These are phyloP conservation scores for Epichloe scottii DNA, from an alignment of 2,329 filamentous ascomycete species.

Conservation along the genomic window DNA sequence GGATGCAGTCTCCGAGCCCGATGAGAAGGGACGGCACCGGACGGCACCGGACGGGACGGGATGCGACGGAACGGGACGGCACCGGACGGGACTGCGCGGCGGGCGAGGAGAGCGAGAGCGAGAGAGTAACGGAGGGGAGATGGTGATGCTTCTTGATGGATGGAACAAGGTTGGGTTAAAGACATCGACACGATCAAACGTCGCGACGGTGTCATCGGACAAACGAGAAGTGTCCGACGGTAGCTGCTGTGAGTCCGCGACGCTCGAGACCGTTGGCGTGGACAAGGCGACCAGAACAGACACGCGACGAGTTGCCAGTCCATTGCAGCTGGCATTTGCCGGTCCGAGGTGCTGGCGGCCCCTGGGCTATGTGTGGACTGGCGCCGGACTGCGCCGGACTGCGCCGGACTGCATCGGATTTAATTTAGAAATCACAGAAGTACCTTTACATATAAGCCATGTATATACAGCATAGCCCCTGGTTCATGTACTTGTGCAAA, in stretches of 20 bases:
- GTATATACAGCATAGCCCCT: no score
- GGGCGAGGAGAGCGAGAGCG: not conserved
- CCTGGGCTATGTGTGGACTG: no score
- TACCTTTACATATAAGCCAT: no score
- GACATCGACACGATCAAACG: not conserved
- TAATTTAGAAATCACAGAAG: no score
- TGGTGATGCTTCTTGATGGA: not conserved
- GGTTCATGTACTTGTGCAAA: no score
- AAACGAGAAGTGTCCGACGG: slow-evolving; percentile 2
- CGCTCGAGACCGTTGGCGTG: no score
- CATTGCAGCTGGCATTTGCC: no score
- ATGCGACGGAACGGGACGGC: not conserved
- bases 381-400: no score
- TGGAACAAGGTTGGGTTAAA: not conserved
- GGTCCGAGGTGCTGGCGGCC: no score
- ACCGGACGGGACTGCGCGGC: not conserved
- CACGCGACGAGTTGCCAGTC: no score
- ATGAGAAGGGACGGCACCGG: not conserved
- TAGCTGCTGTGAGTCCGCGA: not conserved
- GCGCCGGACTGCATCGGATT: no score
- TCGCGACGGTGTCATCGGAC: not conserved
- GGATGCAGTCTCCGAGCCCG: no score
- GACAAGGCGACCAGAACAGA: not conserved
- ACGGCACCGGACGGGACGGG: not conserved
- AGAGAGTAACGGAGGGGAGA: not conserved